phyloP scores from a whole-genome alignment of 108 stramenopile species.

The Fistulifera solaris region DNA sequence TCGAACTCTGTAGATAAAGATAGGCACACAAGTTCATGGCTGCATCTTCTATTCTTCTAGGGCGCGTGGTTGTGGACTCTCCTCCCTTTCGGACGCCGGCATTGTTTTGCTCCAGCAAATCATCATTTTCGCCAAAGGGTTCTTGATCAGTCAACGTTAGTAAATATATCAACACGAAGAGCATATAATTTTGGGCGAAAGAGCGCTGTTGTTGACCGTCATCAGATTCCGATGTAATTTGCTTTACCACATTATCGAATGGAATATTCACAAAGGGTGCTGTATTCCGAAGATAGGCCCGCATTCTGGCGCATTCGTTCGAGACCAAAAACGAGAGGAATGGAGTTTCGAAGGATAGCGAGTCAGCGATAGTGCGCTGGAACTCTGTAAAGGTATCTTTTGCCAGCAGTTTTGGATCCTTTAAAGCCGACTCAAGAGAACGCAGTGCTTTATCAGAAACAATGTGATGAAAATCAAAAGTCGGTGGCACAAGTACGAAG shows the following conservation, averaged over 20 bases:
- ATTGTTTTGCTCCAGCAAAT: slow-evolving; percentile 30
- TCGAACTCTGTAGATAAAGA: too few relatives aligned
- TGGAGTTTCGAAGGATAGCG: slow-evolving; percentile 26
- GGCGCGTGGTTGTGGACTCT: neutral
- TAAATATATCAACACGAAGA: slow-evolving; percentile 52
- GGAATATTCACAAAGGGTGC: slow-evolving; percentile 49
- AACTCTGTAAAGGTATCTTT: slow-evolving; percentile 52
- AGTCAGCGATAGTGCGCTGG: slow-evolving; percentile 39
- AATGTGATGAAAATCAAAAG: slow-evolving; percentile 51
- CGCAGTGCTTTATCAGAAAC: slow-evolving; percentile 33
- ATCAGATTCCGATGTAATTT: neutral
- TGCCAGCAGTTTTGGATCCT: slow-evolving; percentile 9
- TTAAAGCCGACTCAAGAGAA: slow-evolving; percentile 36
- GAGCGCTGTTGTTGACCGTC: neutral
- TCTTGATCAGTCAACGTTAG: slow-evolving; percentile 48
- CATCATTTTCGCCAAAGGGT: slow-evolving; percentile 36
- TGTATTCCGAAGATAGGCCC: slow-evolving; percentile 62
- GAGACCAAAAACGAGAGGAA: slow-evolving; percentile 67
- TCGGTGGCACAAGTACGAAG: slow-evolving; percentile 27
- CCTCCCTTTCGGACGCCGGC: slow-evolving; percentile 21
- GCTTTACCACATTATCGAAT: slow-evolving; percentile 16
- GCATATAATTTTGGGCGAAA: slow-evolving; percentile 35
- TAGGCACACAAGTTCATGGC: too few relatives aligned
- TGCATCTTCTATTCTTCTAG: too few relatives aligned
- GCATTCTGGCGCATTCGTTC: slow-evolving; percentile 72